A percentile compares a stretch with the other conserved stretches of the same genome.
These are phyloP conservation scores for Sambucus nigra DNA, from an alignment of 129 eudicot genomes.

Conservation along the genomic window DNA sequence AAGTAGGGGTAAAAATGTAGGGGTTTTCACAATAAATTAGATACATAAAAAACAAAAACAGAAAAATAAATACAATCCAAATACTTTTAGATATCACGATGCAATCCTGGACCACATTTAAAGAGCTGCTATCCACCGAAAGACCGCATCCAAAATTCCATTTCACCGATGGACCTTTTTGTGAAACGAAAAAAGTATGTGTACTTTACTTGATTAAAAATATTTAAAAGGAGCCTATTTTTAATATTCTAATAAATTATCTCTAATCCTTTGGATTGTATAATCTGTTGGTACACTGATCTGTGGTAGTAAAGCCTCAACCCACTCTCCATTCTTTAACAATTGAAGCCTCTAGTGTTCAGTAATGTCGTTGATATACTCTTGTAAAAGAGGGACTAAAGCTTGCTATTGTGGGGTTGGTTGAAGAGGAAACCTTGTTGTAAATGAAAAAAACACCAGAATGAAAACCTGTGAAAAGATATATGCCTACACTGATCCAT, in stretches of 20 bases:
- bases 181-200: no score
- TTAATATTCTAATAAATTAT: slow-evolving; percentile 39
- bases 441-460: slow-evolving; percentile 14
- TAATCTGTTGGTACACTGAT: slow-evolving; percentile 75
- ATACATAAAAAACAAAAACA: no score
- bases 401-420: slow-evolving; percentile 43
- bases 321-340: slow-evolving; percentile 89
- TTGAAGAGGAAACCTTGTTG: slow-evolving; percentile 54
- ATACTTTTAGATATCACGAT: no score
- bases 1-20: no score
- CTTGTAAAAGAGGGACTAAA: slow-evolving; percentile 51
- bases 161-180: no score
- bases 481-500: not conserved
- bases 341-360: slow-evolving; percentile 87
- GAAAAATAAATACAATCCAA: no score
- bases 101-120: no score
- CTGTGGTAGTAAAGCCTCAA: slow-evolving; percentile 84
- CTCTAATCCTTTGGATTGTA: slow-evolving; percentile 71
- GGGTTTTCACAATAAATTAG: no score
- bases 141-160: no score
- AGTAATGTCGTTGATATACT: slow-evolving; percentile 70
- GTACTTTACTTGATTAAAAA: no score
- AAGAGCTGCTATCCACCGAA: no score
- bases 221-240: no score
- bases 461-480: not conserved